Evolutionary conservation across 805 yeast genomes (phyloP).

Genomic region (Candida manassasensis): DNA sequence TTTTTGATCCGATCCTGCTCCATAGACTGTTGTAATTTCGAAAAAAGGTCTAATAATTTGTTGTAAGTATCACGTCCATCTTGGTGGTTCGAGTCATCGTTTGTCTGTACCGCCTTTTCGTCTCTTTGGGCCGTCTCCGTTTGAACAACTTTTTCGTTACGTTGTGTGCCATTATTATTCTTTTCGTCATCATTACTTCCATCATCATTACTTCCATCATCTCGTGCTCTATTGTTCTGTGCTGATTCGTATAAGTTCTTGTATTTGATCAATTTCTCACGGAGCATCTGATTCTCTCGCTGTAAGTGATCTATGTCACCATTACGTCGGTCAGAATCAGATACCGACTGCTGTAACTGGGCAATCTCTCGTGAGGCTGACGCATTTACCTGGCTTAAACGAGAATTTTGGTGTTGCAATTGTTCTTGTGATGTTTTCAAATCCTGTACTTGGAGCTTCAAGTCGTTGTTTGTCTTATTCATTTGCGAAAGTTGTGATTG

Average conservation of each 20-base stretch:
- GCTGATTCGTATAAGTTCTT: constrained; percentile 25
- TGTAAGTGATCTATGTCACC: constrained; percentile 6
- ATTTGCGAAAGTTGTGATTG: background rate
- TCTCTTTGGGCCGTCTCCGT: no score
- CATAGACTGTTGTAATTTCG: no score
- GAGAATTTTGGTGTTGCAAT: background rate
- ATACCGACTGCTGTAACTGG: background rate
- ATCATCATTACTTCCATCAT: background rate
- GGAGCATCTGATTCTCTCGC: constrained; percentile 26
- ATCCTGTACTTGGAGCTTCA: constrained; percentile 1
- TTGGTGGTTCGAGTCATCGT: no score
- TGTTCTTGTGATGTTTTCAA: constrained; percentile 2
- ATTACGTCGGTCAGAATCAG: background rate
- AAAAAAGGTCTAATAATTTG: no score
- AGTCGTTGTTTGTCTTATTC: constrained; percentile 1
- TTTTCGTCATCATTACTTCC: no score
- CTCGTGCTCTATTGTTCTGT: constrained; percentile 3
- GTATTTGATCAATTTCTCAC: constrained; percentile 32
- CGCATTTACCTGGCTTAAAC: background rate
- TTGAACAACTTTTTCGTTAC: no score
- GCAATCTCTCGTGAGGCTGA: background rate
- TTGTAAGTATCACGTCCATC: no score
- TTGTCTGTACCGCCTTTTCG: no score
- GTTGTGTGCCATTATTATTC: no score
- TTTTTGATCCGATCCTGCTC: no score